A percentile compares a stretch with the other conserved stretches of the same genome.
These are phyloP conservation scores for Cryptosporidium viatorum DNA, from an alignment of 169 alveolate species.

Conservation along the genomic window DNA sequence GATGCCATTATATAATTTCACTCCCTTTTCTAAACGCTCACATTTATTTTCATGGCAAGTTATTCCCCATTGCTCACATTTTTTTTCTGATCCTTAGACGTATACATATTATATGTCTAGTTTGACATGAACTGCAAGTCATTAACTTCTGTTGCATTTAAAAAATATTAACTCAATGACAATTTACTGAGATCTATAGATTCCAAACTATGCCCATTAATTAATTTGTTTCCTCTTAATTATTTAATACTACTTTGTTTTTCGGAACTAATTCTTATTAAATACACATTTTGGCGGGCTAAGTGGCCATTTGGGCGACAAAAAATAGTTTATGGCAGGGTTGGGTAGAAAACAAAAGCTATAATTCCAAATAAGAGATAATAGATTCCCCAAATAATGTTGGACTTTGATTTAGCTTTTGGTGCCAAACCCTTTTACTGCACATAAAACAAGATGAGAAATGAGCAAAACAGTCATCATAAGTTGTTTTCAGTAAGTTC, in stretches of 20 bases:
- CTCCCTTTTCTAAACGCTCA: not conserved
- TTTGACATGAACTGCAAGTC: not conserved
- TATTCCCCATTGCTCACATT: constrained; percentile 12
- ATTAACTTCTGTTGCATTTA: not conserved
- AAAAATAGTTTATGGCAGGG: not conserved
- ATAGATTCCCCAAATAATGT: not conserved
- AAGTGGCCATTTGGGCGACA: not conserved
- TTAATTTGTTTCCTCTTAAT: no score
- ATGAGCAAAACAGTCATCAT: constrained; percentile 3
- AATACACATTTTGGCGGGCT: constrained; percentile 30
- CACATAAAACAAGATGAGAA: not conserved
- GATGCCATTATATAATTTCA: constrained; percentile 36
- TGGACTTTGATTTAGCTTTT: not conserved
- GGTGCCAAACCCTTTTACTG: not conserved
- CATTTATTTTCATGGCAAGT: not conserved
- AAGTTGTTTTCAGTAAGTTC: constrained; percentile 44
- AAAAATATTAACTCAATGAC: not conserved
- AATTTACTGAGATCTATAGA: not conserved
- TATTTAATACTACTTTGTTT: not conserved
- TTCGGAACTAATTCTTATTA: not conserved
- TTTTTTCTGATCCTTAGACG: constrained; percentile 38
- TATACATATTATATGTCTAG: constrained; percentile 59
- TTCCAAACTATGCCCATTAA: not conserved
- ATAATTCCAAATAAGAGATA: not conserved
- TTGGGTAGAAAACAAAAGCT: not conserved